These are phyloP conservation scores for Globisporangium middletonii DNA, from an alignment of 352 stramenopile genomes.

Conservation along the genomic window DNA sequence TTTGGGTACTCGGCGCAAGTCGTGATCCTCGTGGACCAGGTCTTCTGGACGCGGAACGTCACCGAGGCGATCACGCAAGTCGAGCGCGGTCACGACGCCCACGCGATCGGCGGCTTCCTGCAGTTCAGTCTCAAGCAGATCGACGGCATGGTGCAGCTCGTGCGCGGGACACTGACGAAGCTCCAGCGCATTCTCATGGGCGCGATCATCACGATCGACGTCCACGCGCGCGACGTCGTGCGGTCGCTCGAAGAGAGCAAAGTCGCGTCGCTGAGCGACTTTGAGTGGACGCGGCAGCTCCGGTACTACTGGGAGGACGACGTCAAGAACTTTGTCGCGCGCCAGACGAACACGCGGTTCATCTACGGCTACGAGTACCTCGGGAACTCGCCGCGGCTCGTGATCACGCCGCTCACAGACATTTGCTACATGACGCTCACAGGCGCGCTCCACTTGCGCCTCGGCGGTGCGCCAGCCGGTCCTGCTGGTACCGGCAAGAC, in stretches of 20 bases:
- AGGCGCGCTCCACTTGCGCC: slow-evolving; percentile 88
- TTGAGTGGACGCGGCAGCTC: slow-evolving; percentile 90
- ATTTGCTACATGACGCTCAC: slow-evolving; percentile 94
- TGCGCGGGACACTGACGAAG: slow-evolving; percentile 78
- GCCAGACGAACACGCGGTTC: slow-evolving; percentile 81
- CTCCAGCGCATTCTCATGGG: slow-evolving; percentile 88
- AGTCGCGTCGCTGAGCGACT: slow-evolving; percentile 77
- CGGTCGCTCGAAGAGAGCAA: slow-evolving; percentile 75
- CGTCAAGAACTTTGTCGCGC: slow-evolving; percentile 79
- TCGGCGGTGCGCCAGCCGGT: slow-evolving; percentile 90
- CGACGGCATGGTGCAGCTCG: slow-evolving; percentile 90
- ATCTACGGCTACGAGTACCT: slow-evolving; percentile 87
- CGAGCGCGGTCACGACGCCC: slow-evolving; percentile 51
- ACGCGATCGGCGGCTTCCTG: slow-evolving; percentile 79
- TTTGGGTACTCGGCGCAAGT: slow-evolving; percentile 86
- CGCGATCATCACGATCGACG: slow-evolving; percentile 89
- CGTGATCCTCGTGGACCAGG: slow-evolving; percentile 89
- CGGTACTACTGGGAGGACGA: slow-evolving; percentile 88
- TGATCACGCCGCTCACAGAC: slow-evolving; percentile 82
- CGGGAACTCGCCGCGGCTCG: slow-evolving; percentile 72
- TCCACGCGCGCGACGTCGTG: slow-evolving; percentile 89
- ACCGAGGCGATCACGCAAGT: slow-evolving; percentile 71
- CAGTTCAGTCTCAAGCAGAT: slow-evolving; percentile 90
- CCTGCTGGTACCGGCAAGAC: slow-evolving; percentile 94
- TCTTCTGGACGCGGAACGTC: slow-evolving; percentile 90